These are phyloP conservation scores for Heritiera littoralis DNA, from an alignment of 345 rosid species.

Conservation along the genomic window DNA sequence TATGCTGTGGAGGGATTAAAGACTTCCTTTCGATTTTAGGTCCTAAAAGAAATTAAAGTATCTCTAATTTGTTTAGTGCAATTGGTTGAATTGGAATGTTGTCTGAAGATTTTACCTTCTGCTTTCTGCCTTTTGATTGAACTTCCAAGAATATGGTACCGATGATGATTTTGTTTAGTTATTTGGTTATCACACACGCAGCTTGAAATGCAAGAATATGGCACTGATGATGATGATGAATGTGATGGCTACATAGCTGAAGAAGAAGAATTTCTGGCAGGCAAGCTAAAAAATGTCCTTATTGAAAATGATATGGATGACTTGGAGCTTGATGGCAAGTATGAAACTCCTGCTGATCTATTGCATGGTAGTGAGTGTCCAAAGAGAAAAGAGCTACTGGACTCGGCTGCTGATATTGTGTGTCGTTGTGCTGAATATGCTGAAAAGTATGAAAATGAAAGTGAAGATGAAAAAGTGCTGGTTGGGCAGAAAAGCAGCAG, in stretches of 20 bases:
- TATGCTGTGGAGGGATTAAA: too few species aligned
- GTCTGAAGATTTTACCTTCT: not conserved
- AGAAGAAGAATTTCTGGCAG: constrained; percentile 53
- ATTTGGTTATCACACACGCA: constrained; percentile 24
- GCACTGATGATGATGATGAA: constrained; percentile 47
- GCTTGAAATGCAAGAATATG: constrained; percentile 80
- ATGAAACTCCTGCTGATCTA: constrained; percentile 70
- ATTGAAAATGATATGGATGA: constrained; percentile 40
- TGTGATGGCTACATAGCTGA: constrained; percentile 38
- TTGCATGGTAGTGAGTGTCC: constrained; percentile 40
- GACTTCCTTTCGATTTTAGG: not conserved
- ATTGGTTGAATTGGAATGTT: not conserved
- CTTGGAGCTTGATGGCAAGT: constrained; percentile 52
- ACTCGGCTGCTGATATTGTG: constrained; percentile 53
- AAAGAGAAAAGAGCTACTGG: constrained; percentile 49
- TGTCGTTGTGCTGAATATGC: constrained; percentile 63
- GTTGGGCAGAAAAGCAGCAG: constrained; percentile 59
- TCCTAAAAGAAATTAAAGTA: not conserved
- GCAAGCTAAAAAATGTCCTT: constrained; percentile 46
- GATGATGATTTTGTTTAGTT: not conserved
- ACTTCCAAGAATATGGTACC: not conserved
- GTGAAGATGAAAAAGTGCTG: constrained; percentile 49
- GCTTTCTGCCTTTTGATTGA: not conserved
- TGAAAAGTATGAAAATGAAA: constrained; percentile 59
- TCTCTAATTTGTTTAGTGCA: not conserved